A percentile compares a stretch with the other conserved stretches of the same genome.
Evolutionary conservation across 164 flowering plant genomes (phyloP).

Genomic region (Cinnamomum chago): DNA sequence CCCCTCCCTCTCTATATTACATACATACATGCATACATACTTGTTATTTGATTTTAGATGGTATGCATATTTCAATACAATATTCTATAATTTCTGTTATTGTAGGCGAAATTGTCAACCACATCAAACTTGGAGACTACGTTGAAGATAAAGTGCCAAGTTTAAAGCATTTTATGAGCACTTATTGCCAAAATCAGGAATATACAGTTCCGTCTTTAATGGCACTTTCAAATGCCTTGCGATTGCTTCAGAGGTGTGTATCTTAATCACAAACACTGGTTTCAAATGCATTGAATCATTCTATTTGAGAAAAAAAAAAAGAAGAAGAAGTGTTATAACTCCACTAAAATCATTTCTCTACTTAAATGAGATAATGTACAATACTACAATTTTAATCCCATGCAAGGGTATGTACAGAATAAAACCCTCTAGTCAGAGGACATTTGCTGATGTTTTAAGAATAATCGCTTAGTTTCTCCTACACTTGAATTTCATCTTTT

Average conservation of each 20-base stretch:
- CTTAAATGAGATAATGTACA: not conserved
- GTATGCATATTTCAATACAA: not conserved
- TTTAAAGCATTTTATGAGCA: slow-evolving; percentile 49
- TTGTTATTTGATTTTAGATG: not conserved
- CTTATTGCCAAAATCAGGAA: slow-evolving; percentile 27
- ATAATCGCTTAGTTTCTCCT: no score
- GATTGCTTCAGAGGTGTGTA: slow-evolving; percentile 56
- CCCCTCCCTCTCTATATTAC: no score
- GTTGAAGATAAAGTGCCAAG: slow-evolving; percentile 63
- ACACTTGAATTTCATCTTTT: no score
- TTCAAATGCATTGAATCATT: not conserved
- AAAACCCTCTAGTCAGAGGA: no score
- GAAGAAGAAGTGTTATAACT: not conserved
- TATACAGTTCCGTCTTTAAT: slow-evolving; percentile 58
- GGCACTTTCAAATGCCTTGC: slow-evolving; percentile 75
- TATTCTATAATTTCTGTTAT: slow-evolving; percentile 1
- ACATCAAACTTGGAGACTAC: slow-evolving; percentile 55
- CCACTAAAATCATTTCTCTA: not conserved
- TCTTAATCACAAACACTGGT: not conserved
- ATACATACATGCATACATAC: no score
- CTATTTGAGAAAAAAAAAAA: no score
- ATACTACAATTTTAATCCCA: not conserved
- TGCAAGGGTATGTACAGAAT: not conserved
- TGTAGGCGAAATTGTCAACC: slow-evolving; percentile 50
- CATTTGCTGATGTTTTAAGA: no score